These are phyloP conservation scores for Phycomyces blakesleeanus DNA, from an alignment of 192 early-diverging fungal species.

Conservation along the genomic window DNA sequence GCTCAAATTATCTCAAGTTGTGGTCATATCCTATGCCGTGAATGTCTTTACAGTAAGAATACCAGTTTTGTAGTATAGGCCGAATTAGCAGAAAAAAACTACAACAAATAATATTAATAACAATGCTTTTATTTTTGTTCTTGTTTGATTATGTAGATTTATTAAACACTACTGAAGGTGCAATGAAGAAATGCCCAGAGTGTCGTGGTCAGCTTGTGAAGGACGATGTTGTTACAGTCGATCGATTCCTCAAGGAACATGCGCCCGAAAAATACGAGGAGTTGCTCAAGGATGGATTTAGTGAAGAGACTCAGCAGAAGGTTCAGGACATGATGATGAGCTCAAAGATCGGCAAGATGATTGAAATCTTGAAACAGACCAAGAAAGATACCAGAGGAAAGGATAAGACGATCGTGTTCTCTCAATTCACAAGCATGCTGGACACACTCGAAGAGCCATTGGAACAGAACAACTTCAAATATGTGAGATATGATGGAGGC, in stretches of 20 bases:
- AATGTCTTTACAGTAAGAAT: conserved; percentile 38
- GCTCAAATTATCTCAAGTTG: conserved; percentile 30
- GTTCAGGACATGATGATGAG: conserved; percentile 22
- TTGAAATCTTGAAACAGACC: conserved; percentile 34
- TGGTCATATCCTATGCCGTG: conserved; percentile 43
- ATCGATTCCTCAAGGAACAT: conserved; percentile 13
- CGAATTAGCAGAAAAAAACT: too few species aligned
- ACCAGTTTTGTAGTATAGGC: too few species aligned
- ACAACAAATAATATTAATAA: too few species aligned
- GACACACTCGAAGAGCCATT: conserved; percentile 43
- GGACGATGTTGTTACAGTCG: neutral
- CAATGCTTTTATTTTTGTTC: neutral
- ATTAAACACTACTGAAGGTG: neutral
- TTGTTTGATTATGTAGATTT: neutral
- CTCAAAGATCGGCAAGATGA: conserved; percentile 45
- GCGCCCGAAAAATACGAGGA: conserved; percentile 10
- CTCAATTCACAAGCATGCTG: conserved; percentile 48
- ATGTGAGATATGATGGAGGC: conserved; percentile 40
- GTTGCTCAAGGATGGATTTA: neutral
- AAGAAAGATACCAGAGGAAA: conserved; percentile 4
- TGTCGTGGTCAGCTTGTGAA: conserved; percentile 15
- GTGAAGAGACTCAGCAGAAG: neutral
- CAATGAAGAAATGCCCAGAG: conserved; percentile 18
- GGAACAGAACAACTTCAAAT: conserved; percentile 27
- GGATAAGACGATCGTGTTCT: conserved; percentile 56